phyloP scores from a whole-genome alignment of 2,329 filamentous ascomycete species.

The Hymenoscyphus albidus region DNA sequence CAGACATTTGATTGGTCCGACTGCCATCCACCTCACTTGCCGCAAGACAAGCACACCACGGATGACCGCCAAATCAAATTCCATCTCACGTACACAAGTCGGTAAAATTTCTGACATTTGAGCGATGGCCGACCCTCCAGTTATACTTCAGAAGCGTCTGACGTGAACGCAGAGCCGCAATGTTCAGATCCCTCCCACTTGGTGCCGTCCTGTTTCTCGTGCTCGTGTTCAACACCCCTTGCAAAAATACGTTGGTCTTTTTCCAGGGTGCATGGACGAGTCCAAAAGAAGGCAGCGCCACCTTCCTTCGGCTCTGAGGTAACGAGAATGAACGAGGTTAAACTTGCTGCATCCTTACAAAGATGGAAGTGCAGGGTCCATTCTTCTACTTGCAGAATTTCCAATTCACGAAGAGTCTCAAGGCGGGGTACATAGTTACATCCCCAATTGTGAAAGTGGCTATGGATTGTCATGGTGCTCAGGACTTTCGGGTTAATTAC shows the following conservation, averaged over 20 bases:
- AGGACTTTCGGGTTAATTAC: background rate
- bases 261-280: constrained; percentile 1
- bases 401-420: background rate
- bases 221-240: constrained; percentile 6
- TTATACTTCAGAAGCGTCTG: constrained; percentile 10
- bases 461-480: background rate
- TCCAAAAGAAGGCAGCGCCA: constrained; percentile 16
- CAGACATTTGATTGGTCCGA: constrained; percentile 24
- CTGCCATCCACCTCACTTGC: constrained; percentile 19
- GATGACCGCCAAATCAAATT: constrained; percentile 19
- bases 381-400: background rate
- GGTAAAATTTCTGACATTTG: background rate
- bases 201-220: constrained; percentile 5
- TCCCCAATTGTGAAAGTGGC: background rate
- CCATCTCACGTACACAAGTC: background rate
- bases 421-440: background rate
- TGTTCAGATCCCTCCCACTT: constrained; percentile 10
- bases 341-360: background rate
- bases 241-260: constrained; percentile 2
- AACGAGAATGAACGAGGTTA: too few relatives aligned
- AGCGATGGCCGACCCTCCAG: constrained; percentile 8
- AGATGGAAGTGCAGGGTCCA: background rate
- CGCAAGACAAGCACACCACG: constrained; percentile 7
- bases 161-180: constrained; percentile 14
- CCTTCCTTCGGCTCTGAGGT: background rate